A percentile compares a stretch with the other conserved stretches of the same genome.
Evolutionary conservation across 345 rosid genomes (phyloP).

Genomic region (Eucalyptus curtisii): DNA sequence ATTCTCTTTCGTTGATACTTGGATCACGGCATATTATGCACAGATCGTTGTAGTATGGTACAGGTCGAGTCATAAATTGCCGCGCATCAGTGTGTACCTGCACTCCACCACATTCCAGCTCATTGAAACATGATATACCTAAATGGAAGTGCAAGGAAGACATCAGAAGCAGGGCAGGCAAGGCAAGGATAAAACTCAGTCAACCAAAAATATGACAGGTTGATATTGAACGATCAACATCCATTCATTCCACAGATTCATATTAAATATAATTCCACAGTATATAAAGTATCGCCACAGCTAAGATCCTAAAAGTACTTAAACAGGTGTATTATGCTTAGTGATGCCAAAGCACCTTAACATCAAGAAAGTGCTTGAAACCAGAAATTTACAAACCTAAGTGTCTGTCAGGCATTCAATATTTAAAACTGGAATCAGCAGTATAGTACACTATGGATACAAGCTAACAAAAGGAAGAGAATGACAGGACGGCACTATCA

Average conservation of each 20-base stretch:
- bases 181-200: not conserved
- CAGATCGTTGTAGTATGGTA: constrained; percentile 65
- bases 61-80: constrained; percentile 72
- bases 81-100: constrained; percentile 63
- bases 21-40: constrained; percentile 46
- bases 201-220: not conserved
- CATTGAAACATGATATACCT: not conserved
- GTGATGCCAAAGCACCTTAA: not conserved
- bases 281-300: not conserved
- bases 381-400: not conserved
- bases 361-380: not conserved
- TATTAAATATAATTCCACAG: not conserved
- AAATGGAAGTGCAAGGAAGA: not conserved
- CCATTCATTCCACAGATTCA: not conserved
- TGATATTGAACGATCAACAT: not conserved
- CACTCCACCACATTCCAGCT: not conserved
- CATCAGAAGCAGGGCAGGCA: not conserved
- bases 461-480: not conserved
- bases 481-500: not conserved
- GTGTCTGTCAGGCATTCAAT: not conserved
- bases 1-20: constrained; percentile 23
- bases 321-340: not conserved
- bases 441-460: not conserved
- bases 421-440: not conserved
- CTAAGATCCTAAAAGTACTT: not conserved